Conservation (phyloP, 768 basidiomycete species). For the Collybia sordida region DNA sequence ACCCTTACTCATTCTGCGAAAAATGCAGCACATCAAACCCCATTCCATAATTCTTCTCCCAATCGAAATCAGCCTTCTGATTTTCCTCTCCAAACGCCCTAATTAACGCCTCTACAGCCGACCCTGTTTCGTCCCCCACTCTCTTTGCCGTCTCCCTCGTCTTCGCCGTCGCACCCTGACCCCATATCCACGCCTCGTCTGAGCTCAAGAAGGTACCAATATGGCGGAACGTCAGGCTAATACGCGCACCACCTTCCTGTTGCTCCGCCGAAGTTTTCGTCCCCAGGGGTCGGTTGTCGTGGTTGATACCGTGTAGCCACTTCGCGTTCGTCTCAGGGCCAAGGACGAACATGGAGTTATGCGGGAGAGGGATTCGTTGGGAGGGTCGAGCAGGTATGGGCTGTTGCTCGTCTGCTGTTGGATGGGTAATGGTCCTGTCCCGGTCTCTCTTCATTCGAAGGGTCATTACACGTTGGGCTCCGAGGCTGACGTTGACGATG, state of each 20-base stretch:
- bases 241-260: constrained; percentile 52
- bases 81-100: constrained; percentile 76
- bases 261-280: constrained; percentile 58
- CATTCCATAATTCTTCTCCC: constrained; percentile 62
- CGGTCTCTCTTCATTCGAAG: constrained; percentile 54
- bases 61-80: constrained; percentile 65
- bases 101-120: constrained; percentile 34
- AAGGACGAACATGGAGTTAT: constrained; percentile 84
- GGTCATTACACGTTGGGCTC: constrained; percentile 76
- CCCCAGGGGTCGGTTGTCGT: constrained; percentile 63
- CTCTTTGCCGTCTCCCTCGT: constrained; percentile 47
- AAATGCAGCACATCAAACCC: constrained; percentile 72
- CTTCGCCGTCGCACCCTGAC: constrained; percentile 73
- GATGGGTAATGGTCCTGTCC: constrained; percentile 10
- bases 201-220: constrained; percentile 73
- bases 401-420: constrained; percentile 1
- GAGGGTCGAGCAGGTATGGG: constrained; percentile 17
- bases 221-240: constrained; percentile 77
- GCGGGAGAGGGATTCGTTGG: constrained; percentile 72
- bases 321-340: constrained; percentile 69
- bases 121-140: constrained; percentile 52
- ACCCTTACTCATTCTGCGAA: constrained; percentile 15
- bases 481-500: constrained; percentile 81
- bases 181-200: constrained; percentile 56
- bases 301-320: constrained; percentile 78